A percentile compares a stretch with the other conserved stretches of the same genome.
Evolutionary conservation across 768 basidiomycete species (phyloP).

Genomic region (Serpula lacrymans): DNA sequence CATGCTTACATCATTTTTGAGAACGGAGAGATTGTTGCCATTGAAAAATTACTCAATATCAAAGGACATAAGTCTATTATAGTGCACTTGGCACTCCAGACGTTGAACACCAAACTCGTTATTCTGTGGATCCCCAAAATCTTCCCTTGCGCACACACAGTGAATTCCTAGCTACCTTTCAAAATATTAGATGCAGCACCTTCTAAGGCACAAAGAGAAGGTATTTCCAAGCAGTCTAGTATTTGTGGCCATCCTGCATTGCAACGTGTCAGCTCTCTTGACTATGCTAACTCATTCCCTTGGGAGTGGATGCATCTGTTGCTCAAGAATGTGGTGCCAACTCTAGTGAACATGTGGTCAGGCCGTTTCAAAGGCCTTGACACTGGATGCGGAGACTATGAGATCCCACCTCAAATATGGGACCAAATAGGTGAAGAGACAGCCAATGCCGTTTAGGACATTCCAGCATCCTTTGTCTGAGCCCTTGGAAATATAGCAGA

Average conservation of each 20-base stretch:
- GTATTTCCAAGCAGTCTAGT: conserved; percentile 3
- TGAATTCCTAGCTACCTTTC: conserved; percentile 2
- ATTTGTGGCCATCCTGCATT: not conserved
- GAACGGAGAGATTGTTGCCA: conserved; percentile 31
- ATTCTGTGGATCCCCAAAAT: conserved; percentile 8
- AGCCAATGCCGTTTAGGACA: not conserved
- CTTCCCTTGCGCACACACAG: conserved; percentile 20
- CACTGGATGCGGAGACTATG: conserved; percentile 6
- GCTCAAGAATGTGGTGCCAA: conserved; percentile 9
- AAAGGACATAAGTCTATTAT: conserved; percentile 14
- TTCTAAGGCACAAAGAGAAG: not conserved
- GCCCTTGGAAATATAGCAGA: conserved; percentile 1
- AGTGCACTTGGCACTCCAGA: conserved; percentile 9
- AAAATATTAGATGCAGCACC: conserved; percentile 5
- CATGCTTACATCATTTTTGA: conserved; percentile 19
- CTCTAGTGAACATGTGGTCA: conserved; percentile 13
- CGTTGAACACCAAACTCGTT: not conserved
- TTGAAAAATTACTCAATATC: conserved; percentile 27
- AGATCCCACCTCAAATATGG: not conserved
- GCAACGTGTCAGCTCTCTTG: conserved; percentile 1
- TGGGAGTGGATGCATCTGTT: conserved; percentile 17
- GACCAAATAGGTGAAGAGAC: conserved; percentile 8
- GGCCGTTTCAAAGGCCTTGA: conserved; percentile 13
- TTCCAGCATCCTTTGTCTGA: conserved; percentile 4
- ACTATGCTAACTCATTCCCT: conserved; percentile 1